phyloP scores from a whole-genome alignment of 306 rosid genomes.

The Luffa acutangula region DNA sequence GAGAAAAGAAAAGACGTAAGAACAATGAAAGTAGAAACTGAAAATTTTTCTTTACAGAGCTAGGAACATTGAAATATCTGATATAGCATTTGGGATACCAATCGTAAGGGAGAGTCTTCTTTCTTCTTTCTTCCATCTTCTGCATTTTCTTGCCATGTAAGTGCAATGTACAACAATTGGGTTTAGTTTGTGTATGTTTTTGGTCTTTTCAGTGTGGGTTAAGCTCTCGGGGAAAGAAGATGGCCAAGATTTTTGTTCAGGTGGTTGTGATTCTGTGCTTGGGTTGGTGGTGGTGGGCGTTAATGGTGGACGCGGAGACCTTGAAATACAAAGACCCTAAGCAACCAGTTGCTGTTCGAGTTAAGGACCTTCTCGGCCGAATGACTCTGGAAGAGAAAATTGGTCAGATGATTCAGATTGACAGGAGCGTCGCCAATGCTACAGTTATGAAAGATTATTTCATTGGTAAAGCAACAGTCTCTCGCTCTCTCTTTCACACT shows the following conservation, averaged over 20 bases:
- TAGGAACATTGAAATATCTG: neutral
- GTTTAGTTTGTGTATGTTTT: neutral
- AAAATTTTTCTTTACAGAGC: neutral
- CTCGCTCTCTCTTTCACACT: neutral
- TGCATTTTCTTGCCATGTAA: neutral
- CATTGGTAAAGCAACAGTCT: constrained; percentile 41
- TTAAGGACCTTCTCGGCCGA: constrained; percentile 55
- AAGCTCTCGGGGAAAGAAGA: constrained; percentile 18
- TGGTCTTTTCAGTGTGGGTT: constrained; percentile 25
- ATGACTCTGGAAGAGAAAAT: constrained; percentile 92
- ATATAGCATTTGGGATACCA: neutral
- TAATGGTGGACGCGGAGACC: constrained; percentile 42
- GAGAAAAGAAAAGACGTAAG: neutral
- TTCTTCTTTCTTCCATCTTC: neutral
- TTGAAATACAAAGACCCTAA: constrained; percentile 68
- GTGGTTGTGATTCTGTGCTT: constrained; percentile 35
- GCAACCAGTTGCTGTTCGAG: constrained; percentile 46
- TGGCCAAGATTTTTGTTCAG: constrained; percentile 32
- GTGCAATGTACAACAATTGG: neutral
- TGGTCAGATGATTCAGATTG: constrained; percentile 98
- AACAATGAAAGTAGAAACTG: neutral
- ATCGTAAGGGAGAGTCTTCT: neutral
- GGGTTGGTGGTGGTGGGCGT: constrained; percentile 39
- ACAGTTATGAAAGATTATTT: constrained; percentile 51
- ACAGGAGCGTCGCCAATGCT: constrained; percentile 68